Conservation (phyloP, 192 early-diverging fungal genomes). For the Cetraspora pellucida region DNA sequence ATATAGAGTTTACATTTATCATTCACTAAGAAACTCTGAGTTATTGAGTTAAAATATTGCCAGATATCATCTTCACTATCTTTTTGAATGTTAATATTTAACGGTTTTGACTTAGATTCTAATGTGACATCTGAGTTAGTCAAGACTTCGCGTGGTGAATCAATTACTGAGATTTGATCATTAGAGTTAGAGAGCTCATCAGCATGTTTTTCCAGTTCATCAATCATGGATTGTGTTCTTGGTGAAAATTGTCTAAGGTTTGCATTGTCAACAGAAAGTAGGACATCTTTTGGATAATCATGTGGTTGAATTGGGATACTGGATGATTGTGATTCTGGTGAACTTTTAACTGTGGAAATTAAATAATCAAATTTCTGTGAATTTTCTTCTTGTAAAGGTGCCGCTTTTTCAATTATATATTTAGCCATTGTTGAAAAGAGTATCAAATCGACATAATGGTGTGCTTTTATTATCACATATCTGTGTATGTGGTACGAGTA, state of each 20-base stretch:
- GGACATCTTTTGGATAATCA: no score
- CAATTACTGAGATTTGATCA: not conserved
- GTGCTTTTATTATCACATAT: no score
- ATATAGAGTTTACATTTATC: not conserved
- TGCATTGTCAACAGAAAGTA: no score
- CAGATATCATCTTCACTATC: not conserved
- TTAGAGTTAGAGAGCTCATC: not conserved
- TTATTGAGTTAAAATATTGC: not conserved
- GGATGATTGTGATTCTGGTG: no score
- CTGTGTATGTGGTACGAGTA: no score
- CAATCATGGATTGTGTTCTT: not conserved
- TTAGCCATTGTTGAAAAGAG: no score
- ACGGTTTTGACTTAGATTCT: not conserved
- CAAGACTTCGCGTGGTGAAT: not conserved
- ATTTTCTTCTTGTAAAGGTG: no score
- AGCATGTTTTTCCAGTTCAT: constrained; percentile 15
- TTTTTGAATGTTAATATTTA: not conserved
- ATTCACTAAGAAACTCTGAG: not conserved
- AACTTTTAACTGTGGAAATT: no score
- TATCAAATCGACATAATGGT: no score
- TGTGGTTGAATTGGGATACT: no score
- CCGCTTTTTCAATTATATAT: no score
- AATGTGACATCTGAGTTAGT: not conserved
- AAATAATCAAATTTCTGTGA: no score
- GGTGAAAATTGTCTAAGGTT: not conserved